Percentiles rank a stretch among this genome's conserved stretches.
These are phyloP conservation scores for Oidiodendron maius DNA, from an alignment of 495 filamentous ascomycete genomes.

Conservation along the genomic window DNA sequence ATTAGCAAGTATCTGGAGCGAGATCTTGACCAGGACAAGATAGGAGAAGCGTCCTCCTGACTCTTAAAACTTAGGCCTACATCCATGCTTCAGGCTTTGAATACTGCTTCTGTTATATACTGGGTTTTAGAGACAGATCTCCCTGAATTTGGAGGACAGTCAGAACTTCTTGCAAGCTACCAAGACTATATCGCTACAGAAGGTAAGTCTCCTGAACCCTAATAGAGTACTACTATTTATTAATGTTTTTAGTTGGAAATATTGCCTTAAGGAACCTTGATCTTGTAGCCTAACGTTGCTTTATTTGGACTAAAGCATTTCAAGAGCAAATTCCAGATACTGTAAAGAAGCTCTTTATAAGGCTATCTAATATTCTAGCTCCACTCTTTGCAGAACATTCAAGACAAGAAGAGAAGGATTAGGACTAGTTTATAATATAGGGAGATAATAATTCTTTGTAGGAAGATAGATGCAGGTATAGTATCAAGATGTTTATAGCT, in stretches of 20 bases:
- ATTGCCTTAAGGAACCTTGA: slow-evolving; percentile 5
- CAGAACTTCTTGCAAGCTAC: neutral
- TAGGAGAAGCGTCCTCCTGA: no score
- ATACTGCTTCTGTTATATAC: neutral
- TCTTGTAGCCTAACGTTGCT: neutral
- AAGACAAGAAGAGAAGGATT: neutral
- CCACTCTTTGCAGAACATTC: slow-evolving; percentile 4
- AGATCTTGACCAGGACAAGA: neutral
- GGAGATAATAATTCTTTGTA: no score
- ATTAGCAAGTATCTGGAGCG: neutral
- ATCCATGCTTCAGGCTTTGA: neutral
- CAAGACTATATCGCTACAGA: neutral
- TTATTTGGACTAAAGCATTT: neutral
- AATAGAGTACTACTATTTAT: neutral
- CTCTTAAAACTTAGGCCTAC: neutral
- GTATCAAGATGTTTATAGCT: no score
- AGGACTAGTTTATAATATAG: no score
- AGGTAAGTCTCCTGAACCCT: slow-evolving; percentile 3
- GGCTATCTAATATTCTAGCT: neutral
- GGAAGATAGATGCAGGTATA: no score
- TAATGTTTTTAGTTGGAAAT: neutral
- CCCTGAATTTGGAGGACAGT: neutral
- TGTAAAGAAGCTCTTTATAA: neutral
- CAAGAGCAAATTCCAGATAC: neutral
- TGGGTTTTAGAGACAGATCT: slow-evolving; percentile 10